Evolutionary conservation across 306 rosid genomes (phyloP).

Genomic region (Prunus persica): Prunus_persica_NCBIv2 NC_034012.1:1743001-1743500

Average conservation of each 20-base stretch:
- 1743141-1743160: neutral
- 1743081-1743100: neutral
- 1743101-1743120: neutral
- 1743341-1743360: slow-evolving; percentile 6
- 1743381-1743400: neutral
- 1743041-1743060: neutral
- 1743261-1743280: neutral
- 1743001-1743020: neutral
- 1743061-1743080: neutral
- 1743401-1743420: neutral
- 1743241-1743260: neutral
- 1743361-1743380: slow-evolving; percentile 11
- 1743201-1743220: neutral
- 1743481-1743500: neutral
- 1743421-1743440: neutral
- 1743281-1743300: neutral
- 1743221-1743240: neutral
- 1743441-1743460: slow-evolving; percentile 12
- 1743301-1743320: neutral
- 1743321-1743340: neutral
- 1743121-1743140: neutral
- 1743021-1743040: neutral
- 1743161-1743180: neutral
- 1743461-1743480: neutral
- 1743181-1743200: neutral